These are phyloP conservation scores for Paxillus rubicundulus DNA, from an alignment of 768 basidiomycete species.

Conservation along the genomic window DNA sequence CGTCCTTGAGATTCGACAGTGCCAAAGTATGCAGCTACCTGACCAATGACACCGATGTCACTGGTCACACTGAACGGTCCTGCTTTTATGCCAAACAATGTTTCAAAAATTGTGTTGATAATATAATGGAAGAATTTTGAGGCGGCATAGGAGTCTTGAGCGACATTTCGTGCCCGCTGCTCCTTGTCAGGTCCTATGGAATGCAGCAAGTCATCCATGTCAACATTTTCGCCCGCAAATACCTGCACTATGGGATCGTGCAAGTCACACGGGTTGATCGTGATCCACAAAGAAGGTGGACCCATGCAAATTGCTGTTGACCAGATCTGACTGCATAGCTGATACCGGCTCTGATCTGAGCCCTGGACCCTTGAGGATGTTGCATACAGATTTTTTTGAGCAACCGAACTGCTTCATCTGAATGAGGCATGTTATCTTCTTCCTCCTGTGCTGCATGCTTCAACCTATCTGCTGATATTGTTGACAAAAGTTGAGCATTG, in stretches of 20 bases:
- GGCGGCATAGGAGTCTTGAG: conserved; percentile 37
- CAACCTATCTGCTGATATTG: not conserved
- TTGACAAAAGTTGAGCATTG: conserved; percentile 17
- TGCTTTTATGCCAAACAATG: conserved; percentile 30
- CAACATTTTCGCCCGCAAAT: conserved; percentile 36
- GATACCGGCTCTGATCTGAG: not conserved
- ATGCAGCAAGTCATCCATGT: conserved; percentile 33
- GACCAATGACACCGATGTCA: conserved; percentile 32
- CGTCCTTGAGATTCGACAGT: conserved; percentile 40
- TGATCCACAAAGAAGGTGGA: conserved; percentile 36
- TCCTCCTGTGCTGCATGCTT: not conserved
- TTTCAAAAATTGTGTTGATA: conserved; percentile 28
- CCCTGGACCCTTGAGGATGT: not conserved
- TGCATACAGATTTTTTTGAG: not conserved
- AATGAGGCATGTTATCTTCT: not conserved
- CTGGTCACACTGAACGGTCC: conserved; percentile 15
- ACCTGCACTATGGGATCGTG: conserved; percentile 33
- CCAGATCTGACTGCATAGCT: conserved; percentile 1
- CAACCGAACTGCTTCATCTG: not conserved
- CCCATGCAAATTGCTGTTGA: not conserved
- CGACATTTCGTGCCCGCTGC: conserved; percentile 30
- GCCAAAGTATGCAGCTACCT: conserved; percentile 34
- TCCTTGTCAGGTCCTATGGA: conserved; percentile 22
- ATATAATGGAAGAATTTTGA: conserved; percentile 40
- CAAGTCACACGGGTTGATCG: conserved; percentile 40